Evolutionary conservation across 108 stramenopile genomes (phyloP).

Genomic region (Skeletonema costatum): DNA sequence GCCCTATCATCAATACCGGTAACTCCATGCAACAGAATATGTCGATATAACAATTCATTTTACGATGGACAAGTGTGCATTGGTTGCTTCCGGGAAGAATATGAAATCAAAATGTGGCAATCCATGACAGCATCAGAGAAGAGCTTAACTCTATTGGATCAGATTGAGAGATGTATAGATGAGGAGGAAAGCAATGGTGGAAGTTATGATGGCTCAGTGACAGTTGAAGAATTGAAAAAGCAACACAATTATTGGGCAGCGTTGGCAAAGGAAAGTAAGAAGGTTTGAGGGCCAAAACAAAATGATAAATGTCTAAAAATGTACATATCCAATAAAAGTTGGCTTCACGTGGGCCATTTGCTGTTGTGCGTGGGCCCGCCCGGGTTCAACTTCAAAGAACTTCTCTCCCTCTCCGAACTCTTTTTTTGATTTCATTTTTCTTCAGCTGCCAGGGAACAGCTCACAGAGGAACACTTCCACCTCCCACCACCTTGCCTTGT

Average conservation of each 20-base stretch:
- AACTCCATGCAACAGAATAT: constrained; percentile 72
- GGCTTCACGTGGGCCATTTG: neutral
- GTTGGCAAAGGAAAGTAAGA: neutral
- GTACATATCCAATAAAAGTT: neutral
- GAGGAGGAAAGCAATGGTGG: neutral
- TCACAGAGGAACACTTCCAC: too few species aligned
- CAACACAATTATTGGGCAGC: constrained; percentile 37
- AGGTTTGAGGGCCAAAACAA: neutral
- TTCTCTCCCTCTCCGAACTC: neutral
- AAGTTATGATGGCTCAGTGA: constrained; percentile 36
- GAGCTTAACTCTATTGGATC: constrained; percentile 53
- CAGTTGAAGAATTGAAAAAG: constrained; percentile 28
- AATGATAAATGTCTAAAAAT: neutral
- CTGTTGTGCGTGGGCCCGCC: too few species aligned
- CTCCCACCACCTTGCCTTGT: too few species aligned
- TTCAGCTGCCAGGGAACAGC: too few species aligned
- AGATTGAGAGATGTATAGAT: constrained; percentile 46
- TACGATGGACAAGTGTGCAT: constrained; percentile 71
- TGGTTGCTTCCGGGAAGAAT: constrained; percentile 75
- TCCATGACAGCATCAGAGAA: constrained; percentile 59
- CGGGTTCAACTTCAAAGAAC: neutral
- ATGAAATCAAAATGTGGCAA: constrained; percentile 64
- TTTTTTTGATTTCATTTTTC: too few species aligned
- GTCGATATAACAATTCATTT: constrained; percentile 68
- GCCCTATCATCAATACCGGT: neutral